Base-by-base conservation (phyloP, 306 rosid species). In the Fagus crenata region DNA sequence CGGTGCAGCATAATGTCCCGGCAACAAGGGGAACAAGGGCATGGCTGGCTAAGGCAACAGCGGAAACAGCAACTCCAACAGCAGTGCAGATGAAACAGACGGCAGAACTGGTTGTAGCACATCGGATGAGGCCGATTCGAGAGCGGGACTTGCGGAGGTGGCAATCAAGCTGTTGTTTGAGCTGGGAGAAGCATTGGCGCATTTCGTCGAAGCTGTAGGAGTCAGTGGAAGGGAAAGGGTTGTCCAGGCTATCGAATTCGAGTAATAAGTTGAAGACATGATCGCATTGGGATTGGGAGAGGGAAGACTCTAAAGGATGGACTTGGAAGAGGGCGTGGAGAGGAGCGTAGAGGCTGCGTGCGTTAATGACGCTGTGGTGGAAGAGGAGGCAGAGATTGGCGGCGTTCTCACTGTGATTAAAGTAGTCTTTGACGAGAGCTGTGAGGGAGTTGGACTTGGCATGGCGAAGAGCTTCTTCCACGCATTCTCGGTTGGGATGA, bases 371-470 rank as follows among this genome's bases (percentile, higher is more conserved):
- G 82, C 80, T 41, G 35, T 37, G 63, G 46, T 76, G 70, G 76
- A 93, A 91, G 76, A 49, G 73, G 40, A 90, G 89, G 81, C 90
- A 90, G 74, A 81, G 83, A 2, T 56, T 64, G 42, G 89, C 78
- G 35, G 98, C 69, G 58, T 77, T 76, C 81, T 91, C 90, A 77
- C 96, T 93, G 58, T 86, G 86, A 14, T 80, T 77, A 32, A 92
- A 92, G 88, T 89, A 90, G 17, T 69, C 68, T 22, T 91, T 82
- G 28, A 84, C 89, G 15, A 92, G 91, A 63, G 73, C 76, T 1
- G 85, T 87, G 68, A 84, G 87, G 49, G 83, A 4, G 74, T 61
- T 82, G 75, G 80, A 74, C 55, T 75, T 80, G 43, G 87, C 81
- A 28, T 3, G 81, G 5, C 69, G 76, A 9, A 93, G 91, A 1